A percentile compares a stretch with the other conserved stretches of the same genome.
Conservation (phyloP, 2,329 filamentous ascomycete genomes). For the Akanthomyces uredinophilus region DNA sequence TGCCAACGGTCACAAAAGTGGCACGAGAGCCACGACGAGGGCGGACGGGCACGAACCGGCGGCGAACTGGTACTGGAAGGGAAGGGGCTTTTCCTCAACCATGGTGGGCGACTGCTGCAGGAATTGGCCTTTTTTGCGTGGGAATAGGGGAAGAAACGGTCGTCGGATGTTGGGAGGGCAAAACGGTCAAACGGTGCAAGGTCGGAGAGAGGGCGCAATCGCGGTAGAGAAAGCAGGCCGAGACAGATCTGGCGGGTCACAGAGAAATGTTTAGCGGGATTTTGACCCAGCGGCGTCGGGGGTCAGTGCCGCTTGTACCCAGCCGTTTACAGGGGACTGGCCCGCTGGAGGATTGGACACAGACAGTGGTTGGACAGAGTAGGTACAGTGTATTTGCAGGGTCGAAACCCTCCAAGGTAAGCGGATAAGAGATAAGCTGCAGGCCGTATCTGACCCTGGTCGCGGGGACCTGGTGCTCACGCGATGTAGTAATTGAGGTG, state of each 20-base stretch:
- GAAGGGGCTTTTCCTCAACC: slow-evolving; percentile 69
- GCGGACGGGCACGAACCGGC: slow-evolving; percentile 58
- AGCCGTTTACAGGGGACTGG: too few species aligned
- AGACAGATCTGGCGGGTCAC: slow-evolving; percentile 5
- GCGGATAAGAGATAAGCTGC: neutral
- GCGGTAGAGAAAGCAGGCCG: neutral
- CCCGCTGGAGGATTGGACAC: too few species aligned
- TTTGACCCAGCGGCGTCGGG: neutral
- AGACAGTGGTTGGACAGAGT: too few species aligned
- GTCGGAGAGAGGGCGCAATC: slow-evolving; percentile 12
- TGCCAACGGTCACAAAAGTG: neutral
- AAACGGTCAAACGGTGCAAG: slow-evolving; percentile 7
- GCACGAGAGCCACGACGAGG: neutral
- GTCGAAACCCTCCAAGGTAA: too few species aligned
- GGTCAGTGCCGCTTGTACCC: too few species aligned
- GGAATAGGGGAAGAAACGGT: neutral
- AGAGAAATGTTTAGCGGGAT: slow-evolving; percentile 5
- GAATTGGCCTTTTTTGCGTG: neutral
- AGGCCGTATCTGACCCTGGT: neutral
- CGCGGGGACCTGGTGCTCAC: neutral
- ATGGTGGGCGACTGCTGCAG: slow-evolving; percentile 40
- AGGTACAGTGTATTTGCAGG: neutral
- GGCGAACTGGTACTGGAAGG: slow-evolving; percentile 91
- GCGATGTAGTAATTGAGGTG: neutral
- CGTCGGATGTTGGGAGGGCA: neutral